Evolutionary conservation across 108 stramenopile genomes (phyloP), one percentile per base, ranked within the genome.

Genomic region (Skeletonema grethae): DNA sequence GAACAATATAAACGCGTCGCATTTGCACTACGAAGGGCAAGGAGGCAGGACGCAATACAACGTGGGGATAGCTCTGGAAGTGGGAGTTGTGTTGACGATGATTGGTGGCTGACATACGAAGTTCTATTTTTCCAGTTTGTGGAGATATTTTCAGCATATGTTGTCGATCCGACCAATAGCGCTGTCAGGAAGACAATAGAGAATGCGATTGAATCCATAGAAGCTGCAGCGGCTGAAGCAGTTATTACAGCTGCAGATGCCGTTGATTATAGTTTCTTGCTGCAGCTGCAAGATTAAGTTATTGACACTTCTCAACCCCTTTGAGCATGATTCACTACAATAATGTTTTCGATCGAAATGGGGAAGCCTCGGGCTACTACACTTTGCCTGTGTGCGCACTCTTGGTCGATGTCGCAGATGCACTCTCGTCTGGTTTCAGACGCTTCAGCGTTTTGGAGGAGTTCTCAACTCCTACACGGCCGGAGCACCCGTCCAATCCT

Each of bases 171-270:
- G 34, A 38, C 67, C 2, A 60, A 69, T 15, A 62, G 36, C 22
- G 68, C 73, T 28, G 55, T 79, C 28, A 68, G 39, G 35, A 75
- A 68, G 43, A 69, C 66, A 1, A 74, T 79, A 16, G 31, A 30
- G 7, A n/a, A 29, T 7, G 15, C 78, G 11, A 63, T 63, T 11
- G 30, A 63, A 25, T 61, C 46, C 45, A 79, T 79, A 58, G 78
- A 74, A 66, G 31, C 43, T 63, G 67, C 57, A 11, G 73, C 73
- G n/a, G 24, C 72, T n/a, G 66, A 79, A 64, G 72, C 78, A 20
- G 56, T 79, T 8, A 58, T 79, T 20, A 79, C 67, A 32, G 78
- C 78, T 34, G n/a, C 72, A 18, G 78, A 79, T 79, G 69, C 76
- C 11, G 18, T 79, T 29, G 73, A 79, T 45, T 79, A 79, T 38